Conservation (phyloP, 805 yeast species). For the Lipomyces orientalis region DNA sequence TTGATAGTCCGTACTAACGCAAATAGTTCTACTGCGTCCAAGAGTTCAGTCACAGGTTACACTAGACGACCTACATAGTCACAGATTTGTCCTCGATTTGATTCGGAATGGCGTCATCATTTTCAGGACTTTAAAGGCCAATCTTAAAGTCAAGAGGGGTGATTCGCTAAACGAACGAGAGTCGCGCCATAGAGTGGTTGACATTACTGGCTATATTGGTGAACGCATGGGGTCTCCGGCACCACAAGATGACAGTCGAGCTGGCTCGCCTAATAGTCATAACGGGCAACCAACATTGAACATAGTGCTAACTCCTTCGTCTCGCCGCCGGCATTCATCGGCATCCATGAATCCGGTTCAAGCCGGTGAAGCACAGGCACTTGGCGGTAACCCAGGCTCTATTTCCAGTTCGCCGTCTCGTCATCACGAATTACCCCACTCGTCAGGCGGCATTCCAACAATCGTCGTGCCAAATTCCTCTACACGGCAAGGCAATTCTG, state of each 20-base stretch:
- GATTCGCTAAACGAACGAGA: constrained; percentile 17
- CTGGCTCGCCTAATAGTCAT: neutral
- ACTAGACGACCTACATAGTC: constrained; percentile 64
- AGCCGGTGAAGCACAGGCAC: neutral
- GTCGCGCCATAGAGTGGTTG: constrained; percentile 20
- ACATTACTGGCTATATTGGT: constrained; percentile 15
- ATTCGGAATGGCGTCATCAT: constrained; percentile 63
- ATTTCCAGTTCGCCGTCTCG: neutral
- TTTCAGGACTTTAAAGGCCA: constrained; percentile 47
- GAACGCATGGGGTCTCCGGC: neutral
- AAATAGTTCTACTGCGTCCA: constrained; percentile 62
- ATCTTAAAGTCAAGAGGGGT: constrained; percentile 4
- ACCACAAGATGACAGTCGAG: neutral
- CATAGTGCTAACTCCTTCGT: neutral
- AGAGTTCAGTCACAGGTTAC: constrained; percentile 52
- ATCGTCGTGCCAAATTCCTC: neutral
- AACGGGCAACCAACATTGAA: neutral
- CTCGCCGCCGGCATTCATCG: neutral
- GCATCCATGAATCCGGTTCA: neutral
- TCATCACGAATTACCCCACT: neutral
- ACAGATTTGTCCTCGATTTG: constrained; percentile 64
- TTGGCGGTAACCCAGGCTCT: neutral
- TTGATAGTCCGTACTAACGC: constrained; percentile 7
- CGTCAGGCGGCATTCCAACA: neutral
- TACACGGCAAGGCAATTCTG: neutral